phyloP scores from a whole-genome alignment of 2,329 filamentous ascomycete genomes.

The Pseudogymnoascus sp. region DNA sequence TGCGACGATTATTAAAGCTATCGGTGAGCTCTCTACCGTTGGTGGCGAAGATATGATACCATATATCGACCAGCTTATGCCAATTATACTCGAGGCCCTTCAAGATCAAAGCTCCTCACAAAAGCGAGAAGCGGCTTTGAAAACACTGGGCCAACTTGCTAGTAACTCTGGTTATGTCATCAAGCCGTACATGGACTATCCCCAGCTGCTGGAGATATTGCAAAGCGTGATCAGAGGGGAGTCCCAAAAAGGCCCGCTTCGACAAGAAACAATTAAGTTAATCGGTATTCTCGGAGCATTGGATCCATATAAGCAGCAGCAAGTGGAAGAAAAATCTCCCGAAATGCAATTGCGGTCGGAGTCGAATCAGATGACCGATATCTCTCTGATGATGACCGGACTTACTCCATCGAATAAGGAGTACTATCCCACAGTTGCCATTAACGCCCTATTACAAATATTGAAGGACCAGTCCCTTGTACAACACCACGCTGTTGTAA shows the following conservation, averaged over 20 bases:
- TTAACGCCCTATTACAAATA: conserved; percentile 88
- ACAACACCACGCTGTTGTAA: conserved; percentile 86
- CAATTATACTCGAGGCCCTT: conserved; percentile 83
- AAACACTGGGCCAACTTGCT: conserved; percentile 82
- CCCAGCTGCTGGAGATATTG: conserved; percentile 82
- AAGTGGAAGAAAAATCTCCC: conserved; percentile 81
- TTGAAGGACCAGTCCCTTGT: conserved; percentile 82
- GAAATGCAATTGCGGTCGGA: conserved; percentile 65
- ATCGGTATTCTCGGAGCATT: conserved; percentile 92
- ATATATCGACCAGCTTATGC: conserved; percentile 89
- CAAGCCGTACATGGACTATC: conserved; percentile 88
- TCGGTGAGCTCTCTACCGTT: conserved; percentile 88
- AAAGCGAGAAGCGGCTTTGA: conserved; percentile 85
- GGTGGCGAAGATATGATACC: conserved; percentile 89
- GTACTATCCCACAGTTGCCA: conserved; percentile 96
- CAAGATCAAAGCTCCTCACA: conserved; percentile 87
- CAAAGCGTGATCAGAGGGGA: conserved; percentile 93
- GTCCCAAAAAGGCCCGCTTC: conserved; percentile 68
- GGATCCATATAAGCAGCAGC: conserved; percentile 93
- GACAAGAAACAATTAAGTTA: conserved; percentile 91
- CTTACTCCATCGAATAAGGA: conserved; percentile 95
- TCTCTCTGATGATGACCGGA: conserved; percentile 96
- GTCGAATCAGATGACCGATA: conserved; percentile 69
- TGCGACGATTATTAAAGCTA: conserved; percentile 87
- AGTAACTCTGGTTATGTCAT: conserved; percentile 98